phyloP scores from a whole-genome alignment of 2,329 filamentous ascomycete species.

The Aspergillus uvarum region DNA sequence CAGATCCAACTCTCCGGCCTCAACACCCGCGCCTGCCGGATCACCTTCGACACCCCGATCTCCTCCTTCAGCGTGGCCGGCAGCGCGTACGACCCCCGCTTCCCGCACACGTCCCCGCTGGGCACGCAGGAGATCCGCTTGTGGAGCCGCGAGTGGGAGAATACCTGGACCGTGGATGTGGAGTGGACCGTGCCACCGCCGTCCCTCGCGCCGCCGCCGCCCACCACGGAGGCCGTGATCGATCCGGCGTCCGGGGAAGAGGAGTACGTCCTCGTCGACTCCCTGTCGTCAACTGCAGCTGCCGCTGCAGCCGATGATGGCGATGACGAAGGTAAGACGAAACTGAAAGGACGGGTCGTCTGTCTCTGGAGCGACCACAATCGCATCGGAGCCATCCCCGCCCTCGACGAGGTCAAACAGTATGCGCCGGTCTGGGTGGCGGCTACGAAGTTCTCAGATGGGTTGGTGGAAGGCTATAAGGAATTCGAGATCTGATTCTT shows the following conservation, averaged over 20 bases:
- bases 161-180: slow-evolving; percentile 73
- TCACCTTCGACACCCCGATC: slow-evolving; percentile 70
- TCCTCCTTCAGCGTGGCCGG: slow-evolving; percentile 63
- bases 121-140: slow-evolving; percentile 70
- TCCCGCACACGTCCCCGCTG: slow-evolving; percentile 61
- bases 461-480: slow-evolving; percentile 78
- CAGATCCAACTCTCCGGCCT: slow-evolving; percentile 66
- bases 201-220: too few relatives aligned
- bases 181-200: slow-evolving; percentile 49
- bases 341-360: slow-evolving; percentile 64
- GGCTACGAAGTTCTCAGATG: slow-evolving; percentile 72
- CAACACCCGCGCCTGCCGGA: slow-evolving; percentile 75
- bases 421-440: slow-evolving; percentile 80
- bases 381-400: slow-evolving; percentile 68
- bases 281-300: neutral
- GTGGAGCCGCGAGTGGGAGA: slow-evolving; percentile 79
- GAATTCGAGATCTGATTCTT: slow-evolving; percentile 57
- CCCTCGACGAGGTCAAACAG: slow-evolving; percentile 73
- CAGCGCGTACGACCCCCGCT: slow-evolving; percentile 61
- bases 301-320: slow-evolving; percentile 16
- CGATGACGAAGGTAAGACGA: slow-evolving; percentile 27
- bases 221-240: neutral
- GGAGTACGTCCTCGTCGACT: neutral
- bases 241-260: neutral
- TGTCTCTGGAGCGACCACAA: slow-evolving; percentile 92